Conservation (phyloP, 1,284 basidiomycete species). For the Peniophora sp. region DNA sequence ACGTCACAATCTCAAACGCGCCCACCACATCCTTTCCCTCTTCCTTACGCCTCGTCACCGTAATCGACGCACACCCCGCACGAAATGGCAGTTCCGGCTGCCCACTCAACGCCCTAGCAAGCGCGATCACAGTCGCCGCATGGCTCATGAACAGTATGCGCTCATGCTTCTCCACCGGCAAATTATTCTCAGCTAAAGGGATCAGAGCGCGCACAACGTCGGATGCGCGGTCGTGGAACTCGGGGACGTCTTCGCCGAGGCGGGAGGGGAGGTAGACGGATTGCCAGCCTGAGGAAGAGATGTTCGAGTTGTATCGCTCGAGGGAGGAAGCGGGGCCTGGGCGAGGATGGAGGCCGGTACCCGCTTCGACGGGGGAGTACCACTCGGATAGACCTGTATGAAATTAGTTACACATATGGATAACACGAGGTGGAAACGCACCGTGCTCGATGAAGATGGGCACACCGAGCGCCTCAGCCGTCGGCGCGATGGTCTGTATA, state of each 20-base stretch:
- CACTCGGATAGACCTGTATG: conserved; percentile 69
- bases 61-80: conserved; percentile 65
- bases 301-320: conserved; percentile 43
- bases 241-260: conserved; percentile 61
- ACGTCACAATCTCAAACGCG: conserved; percentile 34
- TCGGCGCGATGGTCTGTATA: conserved; percentile 69
- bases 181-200: conserved; percentile 37
- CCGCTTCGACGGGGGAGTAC: conserved; percentile 68
- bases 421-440: conserved; percentile 16
- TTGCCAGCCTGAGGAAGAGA: conserved; percentile 50
- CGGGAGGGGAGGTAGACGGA: conserved; percentile 65
- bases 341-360: conserved; percentile 69
- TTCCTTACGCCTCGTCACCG: conserved; percentile 22
- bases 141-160: conserved; percentile 68
- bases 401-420: neutral
- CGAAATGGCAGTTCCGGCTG: conserved; percentile 43
- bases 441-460: conserved; percentile 76
- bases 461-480: conserved; percentile 49
- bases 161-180: conserved; percentile 29
- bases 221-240: conserved; percentile 55
- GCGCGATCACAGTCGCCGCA: conserved; percentile 71
- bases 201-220: conserved; percentile 47
- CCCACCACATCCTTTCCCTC: conserved; percentile 21
- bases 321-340: conserved; percentile 47
- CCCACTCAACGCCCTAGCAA: conserved; percentile 54